phyloP scores from a whole-genome alignment of 1,139 yeast genomes.

The Lodderomyces beijingensis region DNA sequence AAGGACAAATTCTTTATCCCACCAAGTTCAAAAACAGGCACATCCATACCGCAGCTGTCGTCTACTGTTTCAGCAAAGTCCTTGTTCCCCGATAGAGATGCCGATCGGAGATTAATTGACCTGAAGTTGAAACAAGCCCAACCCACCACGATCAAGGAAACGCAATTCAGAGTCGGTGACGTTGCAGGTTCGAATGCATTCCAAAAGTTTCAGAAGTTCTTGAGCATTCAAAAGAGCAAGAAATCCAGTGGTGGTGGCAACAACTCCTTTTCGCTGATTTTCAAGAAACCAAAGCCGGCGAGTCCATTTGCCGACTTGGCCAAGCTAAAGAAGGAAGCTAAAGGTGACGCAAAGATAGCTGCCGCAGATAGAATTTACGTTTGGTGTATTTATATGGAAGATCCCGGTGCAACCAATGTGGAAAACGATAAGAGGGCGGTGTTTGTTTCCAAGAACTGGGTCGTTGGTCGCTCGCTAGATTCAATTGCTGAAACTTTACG shows the following conservation, averaged over 20 bases:
- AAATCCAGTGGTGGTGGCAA: slow-evolving; percentile 16
- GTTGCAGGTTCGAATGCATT: slow-evolving; percentile 36
- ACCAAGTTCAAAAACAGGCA: background rate
- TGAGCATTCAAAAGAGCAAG: slow-evolving; percentile 25
- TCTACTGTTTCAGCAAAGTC: slow-evolving; percentile 30
- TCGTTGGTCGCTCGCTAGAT: slow-evolving; percentile 76
- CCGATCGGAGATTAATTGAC: slow-evolving; percentile 29
- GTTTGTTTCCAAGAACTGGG: slow-evolving; percentile 61
- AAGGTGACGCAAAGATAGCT: slow-evolving; percentile 63
- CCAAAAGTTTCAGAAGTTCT: slow-evolving; percentile 42
- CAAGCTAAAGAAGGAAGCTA: slow-evolving; percentile 48
- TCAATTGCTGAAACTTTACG: slow-evolving; percentile 52
- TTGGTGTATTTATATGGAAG: slow-evolving; percentile 47
- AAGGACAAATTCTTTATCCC: slow-evolving; percentile 13
- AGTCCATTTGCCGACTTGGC: slow-evolving; percentile 21
- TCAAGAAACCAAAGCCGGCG: slow-evolving; percentile 5
- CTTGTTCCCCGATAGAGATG: slow-evolving; percentile 55
- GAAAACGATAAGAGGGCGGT: slow-evolving; percentile 32
- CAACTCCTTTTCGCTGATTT: slow-evolving; percentile 5
- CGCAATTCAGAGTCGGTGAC: slow-evolving; percentile 23
- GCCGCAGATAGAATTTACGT: slow-evolving; percentile 56
- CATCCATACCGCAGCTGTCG: slow-evolving; percentile 9
- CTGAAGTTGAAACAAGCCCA: slow-evolving; percentile 15
- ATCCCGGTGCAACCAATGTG: slow-evolving; percentile 19
- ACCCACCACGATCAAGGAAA: slow-evolving; percentile 24